phyloP scores from a whole-genome alignment of 1,284 basidiomycete genomes.

The Sporisorium reilianum region DNA sequence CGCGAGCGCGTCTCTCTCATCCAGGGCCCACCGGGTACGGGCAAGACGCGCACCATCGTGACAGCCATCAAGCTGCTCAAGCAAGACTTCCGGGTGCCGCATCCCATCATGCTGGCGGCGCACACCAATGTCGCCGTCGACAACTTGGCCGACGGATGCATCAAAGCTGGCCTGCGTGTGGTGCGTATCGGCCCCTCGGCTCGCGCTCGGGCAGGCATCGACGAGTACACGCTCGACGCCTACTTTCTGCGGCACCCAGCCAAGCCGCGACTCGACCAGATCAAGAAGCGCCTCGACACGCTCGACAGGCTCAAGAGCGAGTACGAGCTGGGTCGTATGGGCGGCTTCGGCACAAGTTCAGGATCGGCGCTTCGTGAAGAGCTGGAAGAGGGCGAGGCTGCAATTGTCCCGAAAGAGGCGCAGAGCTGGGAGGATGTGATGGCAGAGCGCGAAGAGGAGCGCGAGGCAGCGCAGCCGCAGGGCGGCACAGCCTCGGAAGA shows the following conservation, averaged over 20 bases:
- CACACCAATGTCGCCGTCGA: constrained; percentile 97
- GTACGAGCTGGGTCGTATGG: constrained; percentile 30
- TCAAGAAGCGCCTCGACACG: constrained; percentile 39
- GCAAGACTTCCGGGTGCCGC: constrained; percentile 83
- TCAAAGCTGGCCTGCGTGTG: constrained; percentile 76
- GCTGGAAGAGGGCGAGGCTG: constrained; percentile 11
- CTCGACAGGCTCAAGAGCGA: constrained; percentile 44
- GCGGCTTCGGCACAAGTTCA: neutral
- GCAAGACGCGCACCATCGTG: constrained; percentile 92
- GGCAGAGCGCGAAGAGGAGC: constrained; percentile 29
- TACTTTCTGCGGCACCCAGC: constrained; percentile 77
- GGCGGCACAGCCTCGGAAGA: constrained; percentile 26
- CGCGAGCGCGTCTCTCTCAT: constrained; percentile 82
- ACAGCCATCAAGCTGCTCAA: constrained; percentile 86
- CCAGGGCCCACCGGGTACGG: constrained; percentile 95
- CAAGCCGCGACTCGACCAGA: constrained; percentile 71
- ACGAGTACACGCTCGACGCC: constrained; percentile 77
- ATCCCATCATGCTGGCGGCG: constrained; percentile 87
- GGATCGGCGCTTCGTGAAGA: constrained; percentile 66
- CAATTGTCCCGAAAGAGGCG: constrained; percentile 5
- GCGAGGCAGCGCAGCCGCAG: constrained; percentile 19
- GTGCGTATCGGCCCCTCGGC: constrained; percentile 79
- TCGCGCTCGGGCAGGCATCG: constrained; percentile 74
- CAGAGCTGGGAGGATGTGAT: constrained; percentile 44
- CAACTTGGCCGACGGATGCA: constrained; percentile 81